Conservation (phyloP, 768 basidiomycete genomes). For the Boletus sensibilis region DNA sequence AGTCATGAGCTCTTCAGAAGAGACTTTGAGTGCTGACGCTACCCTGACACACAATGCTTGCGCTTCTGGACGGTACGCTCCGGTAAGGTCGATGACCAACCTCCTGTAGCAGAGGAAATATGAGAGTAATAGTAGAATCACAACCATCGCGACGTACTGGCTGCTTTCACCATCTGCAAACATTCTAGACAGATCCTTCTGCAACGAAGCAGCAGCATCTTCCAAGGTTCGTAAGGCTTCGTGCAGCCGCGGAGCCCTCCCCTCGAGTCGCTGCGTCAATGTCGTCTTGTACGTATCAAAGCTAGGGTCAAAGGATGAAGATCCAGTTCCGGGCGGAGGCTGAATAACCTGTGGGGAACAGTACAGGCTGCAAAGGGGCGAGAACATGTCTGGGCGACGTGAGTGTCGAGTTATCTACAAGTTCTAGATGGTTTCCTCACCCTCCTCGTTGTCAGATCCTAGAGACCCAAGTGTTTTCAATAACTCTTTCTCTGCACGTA, state of each 20-base stretch:
- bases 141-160: conserved; percentile 37
- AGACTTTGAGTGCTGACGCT: conserved; percentile 40
- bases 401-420: conserved; percentile 4
- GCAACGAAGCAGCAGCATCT: conserved; percentile 53
- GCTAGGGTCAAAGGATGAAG: conserved; percentile 38
- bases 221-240: conserved; percentile 59
- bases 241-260: conserved; percentile 62
- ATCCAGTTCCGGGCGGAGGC: conserved; percentile 39
- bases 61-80: conserved; percentile 51
- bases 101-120: conserved; percentile 30
- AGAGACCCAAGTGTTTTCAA: conserved; percentile 37
- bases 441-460: conserved; percentile 13
- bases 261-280: conserved; percentile 61
- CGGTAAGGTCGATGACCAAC: conserved; percentile 42
- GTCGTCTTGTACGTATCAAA: conserved; percentile 63
- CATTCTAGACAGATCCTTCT: conserved; percentile 55
- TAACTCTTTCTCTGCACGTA: conserved; percentile 46
- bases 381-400: conserved; percentile 41
- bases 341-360: conserved; percentile 48
- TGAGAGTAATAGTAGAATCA: not conserved
- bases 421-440: conserved; percentile 12
- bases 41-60: conserved; percentile 45
- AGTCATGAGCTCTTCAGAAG: conserved; percentile 32
- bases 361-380: conserved; percentile 59
- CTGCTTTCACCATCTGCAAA: conserved; percentile 41